phyloP scores from a whole-genome alignment of 441 rosid species.

The Gossypium schwendimanii region DNA sequence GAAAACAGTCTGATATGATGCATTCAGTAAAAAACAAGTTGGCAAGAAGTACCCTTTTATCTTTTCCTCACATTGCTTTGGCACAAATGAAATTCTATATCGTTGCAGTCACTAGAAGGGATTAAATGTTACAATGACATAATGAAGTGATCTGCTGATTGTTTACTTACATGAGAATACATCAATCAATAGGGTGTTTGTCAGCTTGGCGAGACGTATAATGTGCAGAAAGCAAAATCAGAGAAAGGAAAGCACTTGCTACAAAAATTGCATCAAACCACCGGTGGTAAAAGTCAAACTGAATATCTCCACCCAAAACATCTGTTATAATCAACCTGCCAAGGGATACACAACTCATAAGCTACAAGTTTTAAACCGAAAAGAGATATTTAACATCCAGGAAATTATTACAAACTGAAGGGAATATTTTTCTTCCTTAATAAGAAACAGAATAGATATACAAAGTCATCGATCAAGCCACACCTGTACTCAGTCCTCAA shows the following conservation, averaged over 20 bases:
- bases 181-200: conserved; percentile 87
- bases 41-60: background rate
- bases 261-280: conserved; percentile 99
- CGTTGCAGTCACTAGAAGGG: background rate
- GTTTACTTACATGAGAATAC: conserved; percentile 24
- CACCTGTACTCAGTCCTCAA: conserved; percentile 93
- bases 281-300: conserved; percentile 93
- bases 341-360: conserved; percentile 12
- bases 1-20: conserved; percentile 6
- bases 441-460: background rate
- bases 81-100: background rate
- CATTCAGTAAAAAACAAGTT: background rate
- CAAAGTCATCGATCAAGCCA: background rate
- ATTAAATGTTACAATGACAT: background rate
- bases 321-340: conserved; percentile 91
- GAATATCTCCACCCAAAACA: conserved; percentile 95
- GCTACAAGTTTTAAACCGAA: background rate
- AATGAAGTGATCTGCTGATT: background rate
- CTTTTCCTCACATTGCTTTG: background rate
- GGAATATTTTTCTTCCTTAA: background rate
- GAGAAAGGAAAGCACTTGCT: conserved; percentile 93
- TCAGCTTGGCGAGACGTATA: conserved; percentile 93
- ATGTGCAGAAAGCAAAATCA: conserved; percentile 88
- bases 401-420: background rate
- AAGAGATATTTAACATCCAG: background rate